phyloP scores from a whole-genome alignment of 495 filamentous ascomycete genomes.

The Elasticomyces elasticus region DNA sequence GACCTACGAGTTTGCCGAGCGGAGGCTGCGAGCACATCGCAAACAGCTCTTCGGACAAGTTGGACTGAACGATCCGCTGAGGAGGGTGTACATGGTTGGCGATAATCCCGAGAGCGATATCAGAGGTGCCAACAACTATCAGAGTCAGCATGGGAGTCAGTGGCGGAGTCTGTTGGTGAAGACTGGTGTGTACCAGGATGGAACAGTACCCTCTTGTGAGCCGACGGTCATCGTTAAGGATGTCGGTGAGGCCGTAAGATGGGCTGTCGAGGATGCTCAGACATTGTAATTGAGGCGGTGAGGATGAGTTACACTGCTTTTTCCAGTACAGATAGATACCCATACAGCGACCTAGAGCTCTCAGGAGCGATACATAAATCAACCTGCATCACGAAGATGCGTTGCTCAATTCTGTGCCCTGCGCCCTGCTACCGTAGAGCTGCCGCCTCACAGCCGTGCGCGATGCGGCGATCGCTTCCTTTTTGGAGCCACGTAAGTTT shows the following conservation, averaged over 20 bases:
- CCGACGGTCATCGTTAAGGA: constrained; percentile 56
- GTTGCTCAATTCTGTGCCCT: too few species aligned
- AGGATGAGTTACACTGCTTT: neutral
- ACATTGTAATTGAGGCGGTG: neutral
- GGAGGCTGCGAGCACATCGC: constrained; percentile 53
- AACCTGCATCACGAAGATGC: too few species aligned
- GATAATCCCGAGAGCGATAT: constrained; percentile 95
- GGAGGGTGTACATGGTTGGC: constrained; percentile 88
- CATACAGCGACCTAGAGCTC: too few species aligned
- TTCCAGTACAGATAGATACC: too few species aligned
- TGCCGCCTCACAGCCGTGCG: too few species aligned
- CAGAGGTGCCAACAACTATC: constrained; percentile 70
- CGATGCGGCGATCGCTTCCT: too few species aligned
- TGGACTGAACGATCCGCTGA: constrained; percentile 37
- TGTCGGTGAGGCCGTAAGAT: constrained; percentile 57
- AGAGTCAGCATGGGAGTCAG: constrained; percentile 51
- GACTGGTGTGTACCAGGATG: constrained; percentile 68
- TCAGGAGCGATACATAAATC: too few species aligned
- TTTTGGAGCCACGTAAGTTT: too few species aligned
- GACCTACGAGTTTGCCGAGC: constrained; percentile 80
- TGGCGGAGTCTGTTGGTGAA: constrained; percentile 77
- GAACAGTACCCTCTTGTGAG: constrained; percentile 40
- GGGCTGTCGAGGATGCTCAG: constrained; percentile 42
- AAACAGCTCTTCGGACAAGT: constrained; percentile 25
- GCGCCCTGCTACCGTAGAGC: too few species aligned